phyloP scores from a whole-genome alignment of 2,329 filamentous ascomycete genomes.

The Leptodontidium sp. region DNA sequence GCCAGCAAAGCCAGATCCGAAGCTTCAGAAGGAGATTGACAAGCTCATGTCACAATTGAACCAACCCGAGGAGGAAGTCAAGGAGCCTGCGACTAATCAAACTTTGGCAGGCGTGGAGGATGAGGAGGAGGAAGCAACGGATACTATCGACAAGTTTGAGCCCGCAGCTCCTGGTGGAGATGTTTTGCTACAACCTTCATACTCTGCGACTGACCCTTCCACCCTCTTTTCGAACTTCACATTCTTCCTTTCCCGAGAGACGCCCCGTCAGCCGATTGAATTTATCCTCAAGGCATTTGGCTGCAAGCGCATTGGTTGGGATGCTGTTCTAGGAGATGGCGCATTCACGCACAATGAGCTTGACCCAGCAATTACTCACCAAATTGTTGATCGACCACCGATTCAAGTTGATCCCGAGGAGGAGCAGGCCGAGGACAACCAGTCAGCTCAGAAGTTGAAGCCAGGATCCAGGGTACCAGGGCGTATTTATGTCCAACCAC shows the following conservation, averaged over 20 bases:
- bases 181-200: conserved; percentile 79
- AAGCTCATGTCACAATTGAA: conserved; percentile 75
- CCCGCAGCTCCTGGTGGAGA: conserved; percentile 85
- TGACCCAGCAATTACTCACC: conserved; percentile 91
- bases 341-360: conserved; percentile 90
- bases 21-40: conserved; percentile 71
- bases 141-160: conserved; percentile 90
- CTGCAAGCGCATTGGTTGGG: conserved; percentile 96
- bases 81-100: conserved; percentile 50
- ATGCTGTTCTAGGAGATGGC: conserved; percentile 86
- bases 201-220: conserved; percentile 70
- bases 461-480: conserved; percentile 84
- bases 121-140: conserved; percentile 59
- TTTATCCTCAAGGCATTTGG: conserved; percentile 94
- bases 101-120: conserved; percentile 51
- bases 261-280: conserved; percentile 87
- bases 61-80: conserved; percentile 53
- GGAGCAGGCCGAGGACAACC: conserved; percentile 65
- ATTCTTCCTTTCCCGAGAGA: conserved; percentile 93
- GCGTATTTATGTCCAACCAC: conserved; percentile 91
- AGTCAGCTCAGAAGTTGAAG: conserved; percentile 65
- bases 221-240: conserved; percentile 89
- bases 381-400: conserved; percentile 90
- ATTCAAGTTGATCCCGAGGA: conserved; percentile 65
- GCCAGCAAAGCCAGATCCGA: conserved; percentile 63